These are phyloP conservation scores for Kodamaea anthophila DNA, from an alignment of 1,139 yeast species.

Conservation along the genomic window DNA sequence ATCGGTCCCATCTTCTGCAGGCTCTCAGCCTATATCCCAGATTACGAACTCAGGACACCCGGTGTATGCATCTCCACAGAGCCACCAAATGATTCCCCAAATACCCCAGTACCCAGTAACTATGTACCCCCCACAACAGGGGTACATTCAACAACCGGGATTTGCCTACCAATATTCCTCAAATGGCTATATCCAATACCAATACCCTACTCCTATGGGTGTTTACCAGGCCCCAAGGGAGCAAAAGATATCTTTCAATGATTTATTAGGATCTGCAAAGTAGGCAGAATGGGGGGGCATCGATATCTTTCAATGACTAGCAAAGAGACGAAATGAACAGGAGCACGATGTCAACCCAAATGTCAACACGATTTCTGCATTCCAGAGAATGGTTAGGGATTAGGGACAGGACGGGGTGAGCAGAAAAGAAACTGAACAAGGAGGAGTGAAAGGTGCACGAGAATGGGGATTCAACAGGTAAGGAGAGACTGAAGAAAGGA, in stretches of 20 bases:
- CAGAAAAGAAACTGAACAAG: too few species aligned
- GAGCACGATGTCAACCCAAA: too few species aligned
- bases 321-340: too few species aligned
- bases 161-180: slow-evolving; percentile 27
- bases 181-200: slow-evolving; percentile 27
- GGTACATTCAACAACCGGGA: slow-evolving; percentile 18
- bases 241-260: slow-evolving; percentile 38
- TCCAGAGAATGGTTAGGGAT: too few species aligned
- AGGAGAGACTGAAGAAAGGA: too few species aligned
- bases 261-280: slow-evolving; percentile 34
- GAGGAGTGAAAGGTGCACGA: too few species aligned
- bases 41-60: background rate
- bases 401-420: too few species aligned
- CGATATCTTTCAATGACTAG: too few species aligned
- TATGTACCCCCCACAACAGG: slow-evolving; percentile 20
- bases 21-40: too few species aligned
- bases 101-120: slow-evolving; percentile 25
- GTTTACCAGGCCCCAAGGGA: slow-evolving; percentile 14
- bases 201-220: slow-evolving; percentile 10
- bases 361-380: too few species aligned
- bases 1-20: too few species aligned
- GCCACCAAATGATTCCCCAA: slow-evolving; percentile 1
- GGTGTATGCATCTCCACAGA: background rate
- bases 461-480: too few species aligned
- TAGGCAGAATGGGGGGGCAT: slow-evolving; percentile 3